Conservation (phyloP, 2,329 filamentous ascomycete species). For the Sarocladium brachiariae region DNA sequence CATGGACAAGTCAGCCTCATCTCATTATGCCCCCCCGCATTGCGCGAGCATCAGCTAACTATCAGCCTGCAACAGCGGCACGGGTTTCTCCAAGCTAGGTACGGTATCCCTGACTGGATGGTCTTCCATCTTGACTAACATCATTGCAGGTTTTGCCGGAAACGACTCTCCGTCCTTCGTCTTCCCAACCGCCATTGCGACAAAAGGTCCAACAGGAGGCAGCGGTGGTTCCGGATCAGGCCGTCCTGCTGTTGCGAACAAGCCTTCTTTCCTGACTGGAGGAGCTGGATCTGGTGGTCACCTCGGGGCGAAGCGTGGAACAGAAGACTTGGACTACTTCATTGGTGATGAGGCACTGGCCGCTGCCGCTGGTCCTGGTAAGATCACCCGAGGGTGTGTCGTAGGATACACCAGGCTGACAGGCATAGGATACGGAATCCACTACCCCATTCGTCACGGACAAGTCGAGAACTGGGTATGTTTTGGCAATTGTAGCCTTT, state of each 20-base stretch:
- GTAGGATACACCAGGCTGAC: constrained; percentile 13
- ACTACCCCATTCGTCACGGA: constrained; percentile 95
- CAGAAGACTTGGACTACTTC: constrained; percentile 97
- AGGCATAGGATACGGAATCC: constrained; percentile 74
- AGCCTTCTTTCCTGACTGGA: constrained; percentile 90
- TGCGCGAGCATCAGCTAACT: constrained; percentile 24
- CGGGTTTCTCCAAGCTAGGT: constrained; percentile 99
- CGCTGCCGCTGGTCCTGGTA: constrained; percentile 76
- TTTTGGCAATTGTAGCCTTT: too few species aligned
- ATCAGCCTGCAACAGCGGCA: constrained; percentile 62
- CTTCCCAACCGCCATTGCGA: constrained; percentile 97
- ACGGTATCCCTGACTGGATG: constrained; percentile 27
- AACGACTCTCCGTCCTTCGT: constrained; percentile 99
- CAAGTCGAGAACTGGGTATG: constrained; percentile 98
- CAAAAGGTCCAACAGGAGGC: constrained; percentile 70
- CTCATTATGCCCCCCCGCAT: constrained; percentile 24
- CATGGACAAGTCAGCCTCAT: constrained; percentile 96
- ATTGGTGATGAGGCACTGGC: constrained; percentile 94
- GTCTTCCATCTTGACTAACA: neutral
- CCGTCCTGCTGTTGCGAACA: constrained; percentile 83
- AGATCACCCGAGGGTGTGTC: constrained; percentile 16
- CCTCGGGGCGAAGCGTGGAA: constrained; percentile 85
- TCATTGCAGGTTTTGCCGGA: constrained; percentile 77
- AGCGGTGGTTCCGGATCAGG: constrained; percentile 75
- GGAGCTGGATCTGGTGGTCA: constrained; percentile 78